phyloP scores from a whole-genome alignment of 2,329 filamentous ascomycete species.

The Aspergillus pseudotamarii region DNA sequence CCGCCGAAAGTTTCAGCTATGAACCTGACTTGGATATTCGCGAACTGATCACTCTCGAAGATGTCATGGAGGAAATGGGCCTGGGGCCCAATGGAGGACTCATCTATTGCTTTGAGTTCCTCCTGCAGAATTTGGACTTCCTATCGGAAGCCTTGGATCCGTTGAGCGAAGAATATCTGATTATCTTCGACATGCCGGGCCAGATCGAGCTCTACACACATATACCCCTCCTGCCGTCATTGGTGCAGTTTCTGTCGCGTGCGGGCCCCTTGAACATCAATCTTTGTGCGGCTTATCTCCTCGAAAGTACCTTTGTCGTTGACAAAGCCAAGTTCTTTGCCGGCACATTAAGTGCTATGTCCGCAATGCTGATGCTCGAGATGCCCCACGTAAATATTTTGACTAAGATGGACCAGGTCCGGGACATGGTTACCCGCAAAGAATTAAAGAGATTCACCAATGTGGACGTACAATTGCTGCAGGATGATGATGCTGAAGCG shows the following conservation, averaged over 20 bases:
- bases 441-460: conserved; percentile 89
- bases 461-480: conserved; percentile 78
- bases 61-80: conserved; percentile 94
- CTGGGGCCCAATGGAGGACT: conserved; percentile 89
- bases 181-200: conserved; percentile 97
- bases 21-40: conserved; percentile 93
- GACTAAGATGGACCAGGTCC: conserved; percentile 96
- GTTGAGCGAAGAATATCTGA: conserved; percentile 91
- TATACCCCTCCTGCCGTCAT: conserved; percentile 83
- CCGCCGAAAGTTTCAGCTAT: conserved; percentile 89
- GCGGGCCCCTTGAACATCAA: conserved; percentile 82
- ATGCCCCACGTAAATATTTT: conserved; percentile 95
- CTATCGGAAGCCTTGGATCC: conserved; percentile 81
- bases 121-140: conserved; percentile 93
- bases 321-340: conserved; percentile 98
- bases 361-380: conserved; percentile 98
- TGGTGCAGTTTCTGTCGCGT: conserved; percentile 79
- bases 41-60: conserved; percentile 87
- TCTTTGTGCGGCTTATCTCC: conserved; percentile 89
- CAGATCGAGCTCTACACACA: conserved; percentile 99
- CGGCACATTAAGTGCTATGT: conserved; percentile 94
- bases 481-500: conserved; percentile 62
- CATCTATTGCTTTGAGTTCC: conserved; percentile 95
- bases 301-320: conserved; percentile 93
- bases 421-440: conserved; percentile 81